These are phyloP conservation scores for Ophiosphaerella narmari DNA, from an alignment of 2,329 filamentous ascomycete genomes.

Conservation along the genomic window DNA sequence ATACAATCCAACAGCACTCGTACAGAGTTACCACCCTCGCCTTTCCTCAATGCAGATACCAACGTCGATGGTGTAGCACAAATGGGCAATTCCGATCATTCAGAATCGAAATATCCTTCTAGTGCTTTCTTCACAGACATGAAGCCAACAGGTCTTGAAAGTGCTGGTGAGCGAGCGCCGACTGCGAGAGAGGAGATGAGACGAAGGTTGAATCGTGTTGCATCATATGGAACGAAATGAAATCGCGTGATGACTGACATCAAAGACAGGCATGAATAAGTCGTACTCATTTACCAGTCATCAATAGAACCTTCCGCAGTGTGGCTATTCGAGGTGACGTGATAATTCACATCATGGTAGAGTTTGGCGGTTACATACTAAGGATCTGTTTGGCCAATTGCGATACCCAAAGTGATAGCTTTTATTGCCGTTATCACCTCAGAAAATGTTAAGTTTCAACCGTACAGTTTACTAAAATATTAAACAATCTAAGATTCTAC, in stretches of 20 bases:
- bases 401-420: too few relatives aligned
- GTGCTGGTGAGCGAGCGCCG: conserved; percentile 14
- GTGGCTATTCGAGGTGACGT: too few relatives aligned
- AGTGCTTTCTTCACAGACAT: too few relatives aligned
- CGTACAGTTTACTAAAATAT: too few relatives aligned
- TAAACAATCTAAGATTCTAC: too few relatives aligned
- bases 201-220: conserved; percentile 23
- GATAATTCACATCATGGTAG: too few relatives aligned
- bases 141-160: too few relatives aligned
- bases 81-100: conserved; percentile 14
- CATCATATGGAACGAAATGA: conserved; percentile 12
- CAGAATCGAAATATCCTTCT: conserved; percentile 1
- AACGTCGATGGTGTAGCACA: conserved; percentile 11
- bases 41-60: conserved; percentile 36
- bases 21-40: conserved; percentile 40
- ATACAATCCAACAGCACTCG: conserved; percentile 21
- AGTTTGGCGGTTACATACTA: too few relatives aligned
- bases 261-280: neutral
- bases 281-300: neutral
- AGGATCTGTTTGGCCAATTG: too few relatives aligned
- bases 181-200: conserved; percentile 31
- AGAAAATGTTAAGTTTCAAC: too few relatives aligned
- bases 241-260: neutral
- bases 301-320: neutral
- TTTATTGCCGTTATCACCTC: too few relatives aligned